Evolutionary conservation across 148 eudicot species (phyloP), one percentile per base, ranked within the genome.

Genomic region (Spergularia bocconei): DNA sequence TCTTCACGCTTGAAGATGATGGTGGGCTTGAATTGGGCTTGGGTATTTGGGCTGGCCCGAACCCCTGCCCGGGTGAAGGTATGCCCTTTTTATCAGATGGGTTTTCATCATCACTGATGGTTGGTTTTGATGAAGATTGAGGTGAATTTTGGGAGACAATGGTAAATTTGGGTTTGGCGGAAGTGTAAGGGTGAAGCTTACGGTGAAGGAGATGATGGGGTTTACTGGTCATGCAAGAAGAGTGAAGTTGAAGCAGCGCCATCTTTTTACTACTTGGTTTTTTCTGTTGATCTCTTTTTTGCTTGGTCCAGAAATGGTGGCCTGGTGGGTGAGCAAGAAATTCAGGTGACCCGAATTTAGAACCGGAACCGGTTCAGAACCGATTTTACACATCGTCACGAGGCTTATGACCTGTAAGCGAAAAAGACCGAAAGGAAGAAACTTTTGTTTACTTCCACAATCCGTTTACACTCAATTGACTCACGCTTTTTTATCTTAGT

Each of bases 231-330:
- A 75, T 63, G 67, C 73, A 57, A 41, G 93, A 80, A 70, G 85
- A 80, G 73, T 77, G 85, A 75, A 82, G 66, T 5, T 72, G 82
- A 73, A 86, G 71, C 52, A 88, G 77, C 76, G 87, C 88, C 90
- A 88, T 90, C 79, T 80, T 78, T 63, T 77, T 51, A 21, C 38
- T 11, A 5, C n/a, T 16, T 25, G 25, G 25, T 13, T 19, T 50
- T 65, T 63, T 41, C n/a, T 67, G n/a, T 67, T 47, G 5, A 17
- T 48, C 70, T 39, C 36, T 29, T 29, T 29, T 29, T 29, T 29
- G 36, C 36, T 29, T 29, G 36, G 3, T 29, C 36, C 36, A 2
- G 2, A 29, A 29, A 2, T 29, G 36, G 36, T 29, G 36, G 4
- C 4, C 36, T 29, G 36, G 36, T 29, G 36, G 36, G 36, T 29